A percentile compares a stretch with the other conserved stretches of the same genome.
These are phyloP conservation scores for Cladosporium sp. DNA, from an alignment of 2,329 filamentous ascomycete genomes.

Conservation along the genomic window DNA sequence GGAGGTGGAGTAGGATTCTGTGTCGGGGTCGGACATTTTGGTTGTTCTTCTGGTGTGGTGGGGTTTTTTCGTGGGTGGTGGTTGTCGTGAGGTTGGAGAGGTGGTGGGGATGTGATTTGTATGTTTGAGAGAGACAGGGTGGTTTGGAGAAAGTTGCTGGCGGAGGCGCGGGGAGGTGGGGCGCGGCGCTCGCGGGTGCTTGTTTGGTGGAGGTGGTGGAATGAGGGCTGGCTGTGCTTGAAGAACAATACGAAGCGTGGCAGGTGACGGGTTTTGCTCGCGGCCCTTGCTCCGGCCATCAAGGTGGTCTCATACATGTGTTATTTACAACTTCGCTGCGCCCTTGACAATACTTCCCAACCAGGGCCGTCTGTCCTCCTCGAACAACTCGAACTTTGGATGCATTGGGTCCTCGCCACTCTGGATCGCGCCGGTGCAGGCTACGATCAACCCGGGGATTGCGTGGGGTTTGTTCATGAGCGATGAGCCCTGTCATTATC, in stretches of 20 bases:
- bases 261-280: no score
- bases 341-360: neutral
- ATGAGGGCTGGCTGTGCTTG: neutral
- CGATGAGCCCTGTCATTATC: slow-evolving; percentile 3
- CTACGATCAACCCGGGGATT: neutral
- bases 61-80: neutral
- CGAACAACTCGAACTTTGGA: slow-evolving; percentile 11
- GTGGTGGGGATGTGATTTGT: neutral
- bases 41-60: neutral
- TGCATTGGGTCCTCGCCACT: neutral
- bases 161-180: neutral
- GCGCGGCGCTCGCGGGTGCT: neutral
- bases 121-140: neutral
- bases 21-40: neutral
- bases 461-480: slow-evolving; percentile 4
- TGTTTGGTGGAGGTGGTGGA: neutral
- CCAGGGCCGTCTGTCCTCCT: slow-evolving; percentile 7
- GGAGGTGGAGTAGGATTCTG: slow-evolving; percentile 30
- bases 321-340: neutral
- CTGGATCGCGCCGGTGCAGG: slow-evolving; percentile 1
- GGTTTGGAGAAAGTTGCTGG: neutral
- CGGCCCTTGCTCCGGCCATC: neutral
- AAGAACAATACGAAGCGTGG: slow-evolving; percentile 8
- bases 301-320: neutral
- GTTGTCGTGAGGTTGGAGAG: neutral